phyloP scores from a whole-genome alignment of 129 eudicot species.

The Pseudognaphalium luteoalbum region DNA sequence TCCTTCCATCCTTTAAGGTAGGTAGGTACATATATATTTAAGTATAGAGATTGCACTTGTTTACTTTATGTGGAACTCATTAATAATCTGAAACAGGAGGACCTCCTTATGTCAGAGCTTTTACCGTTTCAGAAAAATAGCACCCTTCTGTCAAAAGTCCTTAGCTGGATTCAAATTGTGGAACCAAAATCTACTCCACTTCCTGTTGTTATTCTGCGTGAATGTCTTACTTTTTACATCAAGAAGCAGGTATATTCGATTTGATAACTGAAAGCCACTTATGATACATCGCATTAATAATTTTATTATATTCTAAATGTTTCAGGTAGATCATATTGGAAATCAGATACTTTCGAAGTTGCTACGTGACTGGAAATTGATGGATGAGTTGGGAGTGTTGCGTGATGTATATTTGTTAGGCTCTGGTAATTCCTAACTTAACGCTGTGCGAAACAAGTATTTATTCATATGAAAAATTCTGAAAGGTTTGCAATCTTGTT shows the following conservation, averaged over 20 bases:
- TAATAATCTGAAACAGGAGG: constrained; percentile 60
- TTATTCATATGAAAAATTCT: constrained; percentile 4
- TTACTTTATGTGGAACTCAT: background rate
- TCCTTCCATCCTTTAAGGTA: constrained; percentile 86
- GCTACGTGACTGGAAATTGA: constrained; percentile 86
- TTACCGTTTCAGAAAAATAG: constrained; percentile 87
- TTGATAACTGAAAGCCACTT: constrained; percentile 11
- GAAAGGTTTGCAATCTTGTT: constrained; percentile 24
- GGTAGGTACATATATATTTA: background rate
- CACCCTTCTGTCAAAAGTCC: constrained; percentile 71
- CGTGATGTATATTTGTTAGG: constrained; percentile 90
- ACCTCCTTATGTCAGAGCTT: constrained; percentile 66
- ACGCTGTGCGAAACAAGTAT: background rate
- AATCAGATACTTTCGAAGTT: constrained; percentile 81
- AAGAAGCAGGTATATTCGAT: constrained; percentile 69
- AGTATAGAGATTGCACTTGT: background rate
- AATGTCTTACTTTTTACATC: constrained; percentile 75
- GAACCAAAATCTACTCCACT: constrained; percentile 77
- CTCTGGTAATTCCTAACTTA: constrained; percentile 59
- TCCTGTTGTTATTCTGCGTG: constrained; percentile 76
- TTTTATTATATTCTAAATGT: constrained; percentile 1
- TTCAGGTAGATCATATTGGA: constrained; percentile 91
- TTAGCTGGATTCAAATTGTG: constrained; percentile 64
- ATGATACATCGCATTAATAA: background rate
- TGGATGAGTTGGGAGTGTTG: constrained; percentile 88